Percentiles rank a stretch among this genome's conserved stretches.
Evolutionary conservation across 495 filamentous ascomycete genomes (phyloP).

Genomic region (Neurospora africana): DNA sequence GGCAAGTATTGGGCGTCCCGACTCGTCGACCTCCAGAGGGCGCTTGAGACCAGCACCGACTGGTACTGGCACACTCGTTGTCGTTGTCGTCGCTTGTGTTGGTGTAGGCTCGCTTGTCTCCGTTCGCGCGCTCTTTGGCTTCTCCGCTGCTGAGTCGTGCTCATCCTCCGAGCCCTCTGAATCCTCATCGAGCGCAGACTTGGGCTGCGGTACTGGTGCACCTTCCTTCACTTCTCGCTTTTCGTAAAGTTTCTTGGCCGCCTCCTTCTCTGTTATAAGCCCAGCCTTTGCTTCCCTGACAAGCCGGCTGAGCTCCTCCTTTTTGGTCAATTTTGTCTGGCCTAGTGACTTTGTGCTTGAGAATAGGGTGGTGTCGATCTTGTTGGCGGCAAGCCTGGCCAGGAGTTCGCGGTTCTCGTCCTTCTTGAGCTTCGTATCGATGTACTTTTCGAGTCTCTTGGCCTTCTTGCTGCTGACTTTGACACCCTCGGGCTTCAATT

Average conservation of each 20-base stretch:
- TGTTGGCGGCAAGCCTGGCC: conserved; percentile 65
- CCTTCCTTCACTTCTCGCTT: conserved; percentile 10
- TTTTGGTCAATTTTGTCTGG: conserved; percentile 52
- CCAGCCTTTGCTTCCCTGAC: conserved; percentile 49
- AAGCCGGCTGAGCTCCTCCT: conserved; percentile 50
- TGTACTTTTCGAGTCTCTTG: conserved; percentile 93
- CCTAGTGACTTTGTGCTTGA: conserved; percentile 68
- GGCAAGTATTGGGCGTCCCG: conserved; percentile 69
- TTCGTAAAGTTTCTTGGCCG: conserved; percentile 26
- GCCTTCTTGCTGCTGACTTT: conserved; percentile 85
- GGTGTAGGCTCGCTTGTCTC: neutral
- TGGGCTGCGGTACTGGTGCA: neutral
- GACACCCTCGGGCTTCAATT: conserved; percentile 58
- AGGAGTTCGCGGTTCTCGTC: conserved; percentile 83
- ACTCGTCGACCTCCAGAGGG: conserved; percentile 65
- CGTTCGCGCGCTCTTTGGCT: neutral
- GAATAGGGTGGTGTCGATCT: conserved; percentile 72
- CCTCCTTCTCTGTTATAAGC: conserved; percentile 36
- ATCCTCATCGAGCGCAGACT: conserved; percentile 4
- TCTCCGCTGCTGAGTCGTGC: conserved; percentile 2
- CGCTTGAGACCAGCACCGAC: conserved; percentile 79
- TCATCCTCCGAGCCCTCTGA: conserved; percentile 20
- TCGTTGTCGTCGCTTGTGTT: neutral
- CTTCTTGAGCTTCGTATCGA: conserved; percentile 89
- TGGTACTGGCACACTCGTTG: conserved; percentile 15